Percentiles rank a stretch among this genome's conserved stretches.
Evolutionary conservation across 192 early-diverging fungal genomes (phyloP).

Genomic region (Coemansia sp.): DNA sequence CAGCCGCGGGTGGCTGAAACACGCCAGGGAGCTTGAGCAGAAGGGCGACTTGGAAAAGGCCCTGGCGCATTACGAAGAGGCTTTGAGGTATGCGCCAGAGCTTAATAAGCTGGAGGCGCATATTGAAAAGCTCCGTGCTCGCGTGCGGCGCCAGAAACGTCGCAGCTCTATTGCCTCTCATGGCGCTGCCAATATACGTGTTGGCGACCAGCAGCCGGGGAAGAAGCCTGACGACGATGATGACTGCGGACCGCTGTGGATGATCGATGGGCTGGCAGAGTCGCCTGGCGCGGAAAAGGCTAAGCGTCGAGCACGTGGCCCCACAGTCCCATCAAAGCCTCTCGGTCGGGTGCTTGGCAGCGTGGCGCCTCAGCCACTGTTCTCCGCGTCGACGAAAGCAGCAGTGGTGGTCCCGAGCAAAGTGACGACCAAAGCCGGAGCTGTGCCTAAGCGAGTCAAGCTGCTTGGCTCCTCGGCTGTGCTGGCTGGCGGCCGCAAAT

Average conservation of each 20-base stretch:
- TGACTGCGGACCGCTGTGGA: constrained; percentile 36
- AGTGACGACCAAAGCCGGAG: not conserved
- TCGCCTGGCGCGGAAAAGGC: constrained; percentile 55
- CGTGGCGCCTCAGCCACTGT: not conserved
- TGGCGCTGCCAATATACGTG: constrained; percentile 27
- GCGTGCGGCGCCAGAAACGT: constrained; percentile 33
- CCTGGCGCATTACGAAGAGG: constrained; percentile 56
- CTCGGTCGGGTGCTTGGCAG: not conserved
- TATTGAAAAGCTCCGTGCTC: constrained; percentile 44
- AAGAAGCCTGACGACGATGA: constrained; percentile 19
- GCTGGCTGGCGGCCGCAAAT: not conserved
- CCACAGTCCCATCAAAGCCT: constrained; percentile 5
- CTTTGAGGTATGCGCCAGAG: constrained; percentile 51
- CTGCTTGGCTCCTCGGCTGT: constrained; percentile 18
- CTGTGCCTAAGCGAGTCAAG: constrained; percentile 15
- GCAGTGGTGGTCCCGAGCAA: not conserved
- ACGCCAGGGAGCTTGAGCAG: constrained; percentile 57
- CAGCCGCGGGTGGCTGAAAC: constrained; percentile 56
- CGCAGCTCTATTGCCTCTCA: constrained; percentile 43
- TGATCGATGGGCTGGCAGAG: constrained; percentile 43
- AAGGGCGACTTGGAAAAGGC: constrained; percentile 53
- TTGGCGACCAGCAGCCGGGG: constrained; percentile 5
- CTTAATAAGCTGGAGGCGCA: constrained; percentile 52
- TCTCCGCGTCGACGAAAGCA: not conserved
- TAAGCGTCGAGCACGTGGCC: constrained; percentile 18